phyloP scores from a whole-genome alignment of 768 basidiomycete species.

The Psilocybe azurescens region DNA sequence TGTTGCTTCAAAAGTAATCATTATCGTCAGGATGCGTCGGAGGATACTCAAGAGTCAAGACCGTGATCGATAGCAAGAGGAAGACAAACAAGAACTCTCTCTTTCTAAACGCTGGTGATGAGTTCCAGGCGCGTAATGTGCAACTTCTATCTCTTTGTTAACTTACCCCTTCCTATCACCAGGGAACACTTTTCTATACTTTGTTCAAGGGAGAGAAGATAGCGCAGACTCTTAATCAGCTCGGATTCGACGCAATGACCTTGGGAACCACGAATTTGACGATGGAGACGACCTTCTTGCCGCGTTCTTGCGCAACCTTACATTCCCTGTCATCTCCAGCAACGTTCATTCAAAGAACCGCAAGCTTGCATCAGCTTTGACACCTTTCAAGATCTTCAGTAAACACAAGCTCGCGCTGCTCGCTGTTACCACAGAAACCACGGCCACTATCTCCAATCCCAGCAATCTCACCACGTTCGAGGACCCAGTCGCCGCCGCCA shows the following conservation, averaged over 20 bases:
- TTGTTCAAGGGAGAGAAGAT: slow-evolving; percentile 49
- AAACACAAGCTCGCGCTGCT: slow-evolving; percentile 46
- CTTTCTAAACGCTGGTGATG: slow-evolving; percentile 51
- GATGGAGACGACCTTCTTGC: slow-evolving; percentile 44
- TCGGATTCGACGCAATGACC: slow-evolving; percentile 50
- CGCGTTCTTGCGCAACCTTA: slow-evolving; percentile 43
- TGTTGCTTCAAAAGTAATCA: neutral
- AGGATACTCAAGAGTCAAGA: slow-evolving; percentile 49
- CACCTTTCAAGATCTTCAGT: slow-evolving; percentile 45
- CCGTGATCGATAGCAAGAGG: slow-evolving; percentile 37
- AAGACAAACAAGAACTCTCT: slow-evolving; percentile 39
- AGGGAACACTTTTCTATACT: slow-evolving; percentile 52
- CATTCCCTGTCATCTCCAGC: slow-evolving; percentile 48
- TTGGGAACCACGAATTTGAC: slow-evolving; percentile 55
- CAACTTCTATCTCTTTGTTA: neutral
- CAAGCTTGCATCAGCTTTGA: slow-evolving; percentile 34
- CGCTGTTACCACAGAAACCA: slow-evolving; percentile 47
- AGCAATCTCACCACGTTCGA: slow-evolving; percentile 43
- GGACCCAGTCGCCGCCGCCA: slow-evolving; percentile 41
- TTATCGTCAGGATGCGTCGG: slow-evolving; percentile 38
- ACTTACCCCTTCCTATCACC: neutral
- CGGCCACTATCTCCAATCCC: slow-evolving; percentile 42
- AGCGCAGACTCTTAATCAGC: slow-evolving; percentile 44
- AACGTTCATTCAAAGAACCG: slow-evolving; percentile 45
- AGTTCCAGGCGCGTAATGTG: slow-evolving; percentile 41